These are phyloP conservation scores for Amaranthus palmeri DNA, from an alignment of 148 eudicot species.

Conservation along the genomic window DNA sequence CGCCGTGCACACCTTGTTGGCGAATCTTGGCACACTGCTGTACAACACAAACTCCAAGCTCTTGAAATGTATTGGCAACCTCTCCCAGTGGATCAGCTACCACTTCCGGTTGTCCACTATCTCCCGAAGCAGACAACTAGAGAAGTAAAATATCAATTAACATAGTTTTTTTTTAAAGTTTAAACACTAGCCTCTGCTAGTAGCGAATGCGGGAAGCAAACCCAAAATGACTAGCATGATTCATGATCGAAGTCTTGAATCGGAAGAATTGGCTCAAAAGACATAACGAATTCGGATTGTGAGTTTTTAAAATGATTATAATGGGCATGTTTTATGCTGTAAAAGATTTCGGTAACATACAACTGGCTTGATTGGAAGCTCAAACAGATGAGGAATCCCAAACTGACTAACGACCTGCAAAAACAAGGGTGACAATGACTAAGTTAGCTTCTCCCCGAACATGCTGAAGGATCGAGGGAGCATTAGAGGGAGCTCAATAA, in stretches of 20 bases:
- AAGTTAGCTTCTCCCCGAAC: conserved; percentile 9
- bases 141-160: conserved; percentile 9
- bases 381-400: conserved; percentile 93
- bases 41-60: conserved; percentile 93
- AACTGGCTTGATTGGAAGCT: conserved; percentile 89
- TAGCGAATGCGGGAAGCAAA: not conserved
- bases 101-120: conserved; percentile 91
- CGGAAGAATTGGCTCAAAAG: too few relatives aligned
- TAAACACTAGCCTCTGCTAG: not conserved
- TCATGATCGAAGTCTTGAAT: not conserved
- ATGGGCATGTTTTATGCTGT: not conserved
- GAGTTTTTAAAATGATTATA: not conserved
- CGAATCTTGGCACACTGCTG: conserved; percentile 98
- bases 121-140: conserved; percentile 96
- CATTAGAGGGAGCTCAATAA: conserved; percentile 20
- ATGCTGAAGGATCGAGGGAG: conserved; percentile 6
- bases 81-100: conserved; percentile 94
- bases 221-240: not conserved
- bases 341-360: conserved; percentile 29
- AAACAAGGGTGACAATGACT: not conserved
- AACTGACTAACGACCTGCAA: conserved; percentile 94
- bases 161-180: not conserved
- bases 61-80: conserved; percentile 79
- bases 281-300: not conserved
- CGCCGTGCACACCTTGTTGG: conserved; percentile 63